Percentiles rank a stretch among this genome's conserved stretches.
Conservation (phyloP, 495 filamentous ascomycete species). For the Trichocladium antarcticum region DNA sequence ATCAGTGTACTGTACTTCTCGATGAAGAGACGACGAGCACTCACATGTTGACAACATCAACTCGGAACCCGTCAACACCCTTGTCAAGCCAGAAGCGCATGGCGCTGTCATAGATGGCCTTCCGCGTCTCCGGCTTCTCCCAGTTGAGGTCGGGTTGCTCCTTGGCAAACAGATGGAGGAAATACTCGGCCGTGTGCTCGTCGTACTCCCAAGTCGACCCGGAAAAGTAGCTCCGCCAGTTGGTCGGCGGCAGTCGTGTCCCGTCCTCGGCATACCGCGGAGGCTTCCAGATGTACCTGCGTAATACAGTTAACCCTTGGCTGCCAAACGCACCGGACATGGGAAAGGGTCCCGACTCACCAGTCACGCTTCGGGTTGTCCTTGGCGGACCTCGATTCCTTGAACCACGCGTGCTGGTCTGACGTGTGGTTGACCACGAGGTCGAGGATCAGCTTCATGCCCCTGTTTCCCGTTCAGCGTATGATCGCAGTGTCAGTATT, state of each 20-base stretch:
- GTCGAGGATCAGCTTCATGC: conserved; percentile 63
- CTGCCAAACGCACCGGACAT: neutral
- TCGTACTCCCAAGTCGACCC: conserved; percentile 58
- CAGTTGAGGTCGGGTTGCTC: conserved; percentile 68
- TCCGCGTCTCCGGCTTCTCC: conserved; percentile 50
- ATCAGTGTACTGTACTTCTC: neutral
- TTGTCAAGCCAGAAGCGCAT: conserved; percentile 65
- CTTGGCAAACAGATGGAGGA: conserved; percentile 54
- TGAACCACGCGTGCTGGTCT: conserved; percentile 68
- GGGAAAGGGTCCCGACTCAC: conserved; percentile 8
- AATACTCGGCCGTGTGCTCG: conserved; percentile 54
- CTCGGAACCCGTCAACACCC: conserved; percentile 57
- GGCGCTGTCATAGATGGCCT: conserved; percentile 52
- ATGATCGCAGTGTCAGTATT: no score
- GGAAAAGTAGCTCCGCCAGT: conserved; percentile 49
- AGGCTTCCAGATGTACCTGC: conserved; percentile 55
- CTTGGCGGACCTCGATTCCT: conserved; percentile 50
- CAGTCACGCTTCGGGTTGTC: conserved; percentile 54
- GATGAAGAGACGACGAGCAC: neutral
- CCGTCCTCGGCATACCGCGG: conserved; percentile 48
- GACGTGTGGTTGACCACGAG: conserved; percentile 72
- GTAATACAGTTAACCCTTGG: neutral
- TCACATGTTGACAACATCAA: conserved; percentile 54
- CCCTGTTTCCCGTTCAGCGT: conserved; percentile 33
- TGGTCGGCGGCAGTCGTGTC: conserved; percentile 54